Conservation (phyloP, 345 rosid species). For the Camelina laxa region DNA sequence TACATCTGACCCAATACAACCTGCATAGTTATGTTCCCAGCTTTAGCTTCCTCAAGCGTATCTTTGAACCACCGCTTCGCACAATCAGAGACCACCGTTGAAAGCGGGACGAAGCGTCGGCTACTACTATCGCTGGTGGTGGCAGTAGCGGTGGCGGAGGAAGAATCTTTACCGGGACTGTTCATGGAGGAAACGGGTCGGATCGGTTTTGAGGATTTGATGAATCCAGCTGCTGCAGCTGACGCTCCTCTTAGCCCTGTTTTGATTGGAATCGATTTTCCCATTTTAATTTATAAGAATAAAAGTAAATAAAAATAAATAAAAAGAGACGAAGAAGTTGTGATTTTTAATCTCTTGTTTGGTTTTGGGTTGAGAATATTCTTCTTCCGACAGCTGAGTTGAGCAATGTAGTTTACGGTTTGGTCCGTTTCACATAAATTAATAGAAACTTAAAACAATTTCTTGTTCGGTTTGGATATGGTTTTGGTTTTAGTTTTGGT, state of each 20-base stretch:
- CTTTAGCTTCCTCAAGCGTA: conserved; percentile 88
- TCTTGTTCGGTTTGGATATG: background rate
- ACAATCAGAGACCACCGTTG: conserved; percentile 83
- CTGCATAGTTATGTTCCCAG: conserved; percentile 91
- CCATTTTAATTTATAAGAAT: conserved; percentile 42
- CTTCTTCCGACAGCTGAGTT: background rate
- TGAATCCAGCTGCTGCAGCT: conserved; percentile 39
- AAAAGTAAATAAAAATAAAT: no score
- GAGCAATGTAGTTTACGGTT: background rate
- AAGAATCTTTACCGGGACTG: conserved; percentile 40
- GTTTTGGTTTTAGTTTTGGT: background rate
- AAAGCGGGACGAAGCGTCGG: conserved; percentile 60
- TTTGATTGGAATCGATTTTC: conserved; percentile 56
- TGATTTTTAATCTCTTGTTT: background rate
- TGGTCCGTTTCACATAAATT: background rate
- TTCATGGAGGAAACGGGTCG: conserved; percentile 63
- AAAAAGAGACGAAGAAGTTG: background rate
- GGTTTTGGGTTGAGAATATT: background rate
- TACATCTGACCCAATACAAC: conserved; percentile 91
- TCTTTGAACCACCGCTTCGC: conserved; percentile 93
- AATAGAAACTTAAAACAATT: background rate
- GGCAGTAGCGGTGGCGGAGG: conserved; percentile 25
- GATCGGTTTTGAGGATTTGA: conserved; percentile 42
- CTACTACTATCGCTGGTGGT: conserved; percentile 32
- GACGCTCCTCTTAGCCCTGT: conserved; percentile 47